These are phyloP conservation scores for Fraxinus americana DNA, from an alignment of 257 asterid genomes.

Conservation along the genomic window DNA sequence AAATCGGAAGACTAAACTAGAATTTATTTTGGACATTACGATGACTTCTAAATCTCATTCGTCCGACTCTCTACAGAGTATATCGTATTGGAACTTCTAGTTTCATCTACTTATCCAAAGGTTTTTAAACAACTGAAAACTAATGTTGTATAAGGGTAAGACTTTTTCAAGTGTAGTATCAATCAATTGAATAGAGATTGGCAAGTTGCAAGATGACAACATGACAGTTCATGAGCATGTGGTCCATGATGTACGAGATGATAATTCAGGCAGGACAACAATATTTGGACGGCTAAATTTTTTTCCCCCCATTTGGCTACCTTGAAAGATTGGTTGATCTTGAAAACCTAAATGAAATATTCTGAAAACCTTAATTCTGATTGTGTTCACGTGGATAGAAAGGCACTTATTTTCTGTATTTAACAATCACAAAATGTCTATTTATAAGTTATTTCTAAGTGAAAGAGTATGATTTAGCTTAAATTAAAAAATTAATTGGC, in stretches of 20 bases:
- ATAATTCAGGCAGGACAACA: background rate
- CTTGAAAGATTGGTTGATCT: background rate
- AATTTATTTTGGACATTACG: background rate
- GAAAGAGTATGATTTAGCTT: background rate
- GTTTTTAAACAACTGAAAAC: background rate
- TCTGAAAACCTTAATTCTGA: background rate
- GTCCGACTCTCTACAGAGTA: background rate
- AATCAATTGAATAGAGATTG: background rate
- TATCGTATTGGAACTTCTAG: background rate
- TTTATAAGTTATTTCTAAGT: background rate
- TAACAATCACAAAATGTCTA: background rate
- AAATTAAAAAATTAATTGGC: too few relatives aligned
- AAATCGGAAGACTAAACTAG: background rate
- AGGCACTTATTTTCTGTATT: background rate
- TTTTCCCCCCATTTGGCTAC: background rate
- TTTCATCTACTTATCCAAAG: background rate
- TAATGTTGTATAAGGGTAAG: background rate
- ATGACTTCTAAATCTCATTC: background rate
- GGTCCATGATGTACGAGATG: background rate
- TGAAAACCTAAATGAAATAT: background rate
- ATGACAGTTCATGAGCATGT: background rate
- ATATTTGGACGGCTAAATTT: background rate
- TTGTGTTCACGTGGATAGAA: background rate
- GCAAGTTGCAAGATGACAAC: background rate
- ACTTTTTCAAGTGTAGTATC: background rate